phyloP scores from a whole-genome alignment of 768 basidiomycete genomes.

The Lepiota brunneoincarnata region DNA sequence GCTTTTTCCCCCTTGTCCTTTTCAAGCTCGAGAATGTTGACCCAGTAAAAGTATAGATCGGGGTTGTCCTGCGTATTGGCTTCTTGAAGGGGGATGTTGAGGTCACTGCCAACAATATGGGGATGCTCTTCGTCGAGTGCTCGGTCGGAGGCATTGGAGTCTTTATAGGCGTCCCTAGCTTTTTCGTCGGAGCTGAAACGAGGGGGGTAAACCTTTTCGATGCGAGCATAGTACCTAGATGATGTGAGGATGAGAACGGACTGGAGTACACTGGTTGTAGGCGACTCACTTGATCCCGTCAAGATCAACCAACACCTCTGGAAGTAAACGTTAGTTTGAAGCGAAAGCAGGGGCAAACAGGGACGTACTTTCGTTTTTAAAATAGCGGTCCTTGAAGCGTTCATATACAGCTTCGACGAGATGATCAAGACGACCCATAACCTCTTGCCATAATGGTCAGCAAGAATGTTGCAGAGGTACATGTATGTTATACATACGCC shows the following conservation, averaged over 20 bases:
- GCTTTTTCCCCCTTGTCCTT: constrained; percentile 66
- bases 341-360: constrained; percentile 15
- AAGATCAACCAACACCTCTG: constrained; percentile 86
- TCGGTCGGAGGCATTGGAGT: constrained; percentile 36
- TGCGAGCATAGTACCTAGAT: constrained; percentile 74
- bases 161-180: constrained; percentile 49
- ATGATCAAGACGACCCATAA: constrained; percentile 93
- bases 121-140: constrained; percentile 46
- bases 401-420: constrained; percentile 94
- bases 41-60: constrained; percentile 80
- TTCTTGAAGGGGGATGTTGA: constrained; percentile 72
- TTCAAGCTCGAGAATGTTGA: constrained; percentile 79
- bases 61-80: constrained; percentile 76
- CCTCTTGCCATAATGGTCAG: constrained; percentile 55
- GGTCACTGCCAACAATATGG: constrained; percentile 77
- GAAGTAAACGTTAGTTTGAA: constrained; percentile 15
- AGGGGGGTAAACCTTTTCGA: constrained; percentile 77
- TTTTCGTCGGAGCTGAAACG: constrained; percentile 45
- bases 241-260: constrained; percentile 16
- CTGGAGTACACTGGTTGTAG: not conserved
- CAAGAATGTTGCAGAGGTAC: constrained; percentile 14
- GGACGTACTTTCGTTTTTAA: constrained; percentile 81
- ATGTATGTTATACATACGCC: constrained; percentile 67
- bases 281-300: constrained; percentile 74
- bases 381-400: constrained; percentile 95